These are phyloP conservation scores for Pichia sp. DNA, from an alignment of 1,139 yeast genomes.

Conservation along the genomic window DNA sequence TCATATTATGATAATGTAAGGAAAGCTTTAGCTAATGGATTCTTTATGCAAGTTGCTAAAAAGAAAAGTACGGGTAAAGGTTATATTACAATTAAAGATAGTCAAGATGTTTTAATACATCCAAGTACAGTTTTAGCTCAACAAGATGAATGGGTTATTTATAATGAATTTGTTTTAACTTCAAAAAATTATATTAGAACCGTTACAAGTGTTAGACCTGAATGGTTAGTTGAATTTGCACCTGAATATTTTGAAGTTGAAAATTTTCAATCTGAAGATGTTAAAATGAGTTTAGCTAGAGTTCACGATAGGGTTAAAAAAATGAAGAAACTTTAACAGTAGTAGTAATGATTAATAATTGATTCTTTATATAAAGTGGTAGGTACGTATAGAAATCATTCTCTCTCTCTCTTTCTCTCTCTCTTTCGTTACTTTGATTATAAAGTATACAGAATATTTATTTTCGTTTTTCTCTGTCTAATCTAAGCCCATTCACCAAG, in stretches of 20 bases:
- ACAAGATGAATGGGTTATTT: constrained; percentile 87
- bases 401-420: background rate
- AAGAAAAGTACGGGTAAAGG: constrained; percentile 67
- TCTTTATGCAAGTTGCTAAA: constrained; percentile 97
- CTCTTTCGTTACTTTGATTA: background rate
- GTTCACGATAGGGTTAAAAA: constrained; percentile 46
- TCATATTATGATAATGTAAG: constrained; percentile 67
- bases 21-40: constrained; percentile 85
- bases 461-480: background rate
- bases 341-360: background rate
- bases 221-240: constrained; percentile 81
- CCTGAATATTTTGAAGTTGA: constrained; percentile 76
- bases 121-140: constrained; percentile 85
- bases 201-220: constrained; percentile 86
- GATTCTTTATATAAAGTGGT: background rate
- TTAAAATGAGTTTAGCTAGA: constrained; percentile 69
- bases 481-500: constrained; percentile 35
- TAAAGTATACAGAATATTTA: background rate
- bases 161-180: constrained; percentile 91
- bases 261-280: constrained; percentile 77
- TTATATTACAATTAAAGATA: constrained; percentile 85
- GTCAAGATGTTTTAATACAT: constrained; percentile 89
- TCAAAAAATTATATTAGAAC: constrained; percentile 91
- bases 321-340: constrained; percentile 29
- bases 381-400: too few relatives aligned